Percentiles rank a stretch among this genome's conserved stretches.
Evolutionary conservation across 2,329 filamentous ascomycete species (phyloP).

Genomic region (Didymellaceae sp.): DNA sequence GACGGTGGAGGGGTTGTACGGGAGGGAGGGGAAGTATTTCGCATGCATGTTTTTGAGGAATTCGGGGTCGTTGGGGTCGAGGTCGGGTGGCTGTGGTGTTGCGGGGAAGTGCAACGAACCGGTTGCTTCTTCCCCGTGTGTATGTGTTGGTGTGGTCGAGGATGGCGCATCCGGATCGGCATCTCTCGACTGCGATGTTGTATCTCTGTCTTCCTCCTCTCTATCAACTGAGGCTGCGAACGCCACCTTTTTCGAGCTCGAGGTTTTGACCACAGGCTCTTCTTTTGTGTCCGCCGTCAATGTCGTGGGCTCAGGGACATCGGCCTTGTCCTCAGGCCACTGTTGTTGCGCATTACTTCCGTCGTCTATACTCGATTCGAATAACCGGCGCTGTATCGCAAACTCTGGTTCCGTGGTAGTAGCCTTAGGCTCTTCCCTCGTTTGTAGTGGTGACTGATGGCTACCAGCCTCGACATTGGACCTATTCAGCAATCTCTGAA

Average conservation of each 20-base stretch:
- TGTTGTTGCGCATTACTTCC: conserved; percentile 17
- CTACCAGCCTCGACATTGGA: conserved; percentile 75
- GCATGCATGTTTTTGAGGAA: conserved; percentile 85
- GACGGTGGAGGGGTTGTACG: conserved; percentile 86
- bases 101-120: conserved; percentile 66
- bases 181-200: not conserved
- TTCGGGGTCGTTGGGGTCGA: conserved; percentile 81
- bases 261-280: not conserved
- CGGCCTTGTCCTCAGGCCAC: conserved; percentile 18
- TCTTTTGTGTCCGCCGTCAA: not conserved
- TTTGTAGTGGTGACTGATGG: conserved; percentile 49
- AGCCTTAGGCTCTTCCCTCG: conserved; percentile 6
- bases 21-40: conserved; percentile 91
- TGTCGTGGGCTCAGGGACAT: not conserved
- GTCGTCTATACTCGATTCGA: conserved; percentile 8
- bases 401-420: not conserved
- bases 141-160: conserved; percentile 61
- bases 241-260: conserved; percentile 44
- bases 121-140: conserved; percentile 66
- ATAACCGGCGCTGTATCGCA: not conserved
- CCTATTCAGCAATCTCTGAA: conserved; percentile 77
- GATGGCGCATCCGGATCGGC: conserved; percentile 1
- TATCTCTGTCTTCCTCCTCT: conserved; percentile 13
- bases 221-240: conserved; percentile 31
- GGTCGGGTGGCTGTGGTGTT: conserved; percentile 65